A percentile compares a stretch with the other conserved stretches of the same genome.
Conservation (phyloP, 192 early-diverging fungal genomes). For the Rhizoclosmatium globosum region DNA sequence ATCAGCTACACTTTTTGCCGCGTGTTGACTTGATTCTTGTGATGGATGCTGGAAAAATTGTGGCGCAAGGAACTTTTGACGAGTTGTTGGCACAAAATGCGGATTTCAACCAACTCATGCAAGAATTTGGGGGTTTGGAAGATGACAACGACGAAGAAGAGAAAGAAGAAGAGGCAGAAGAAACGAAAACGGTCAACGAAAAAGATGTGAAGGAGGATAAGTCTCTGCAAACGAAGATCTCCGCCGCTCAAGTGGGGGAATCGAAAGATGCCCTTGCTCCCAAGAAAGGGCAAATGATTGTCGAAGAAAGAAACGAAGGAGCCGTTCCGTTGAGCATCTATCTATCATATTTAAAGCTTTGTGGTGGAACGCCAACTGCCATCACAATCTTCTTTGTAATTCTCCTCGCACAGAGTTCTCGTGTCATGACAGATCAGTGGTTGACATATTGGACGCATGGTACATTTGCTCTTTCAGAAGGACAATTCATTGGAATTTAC, state of each 20-base stretch:
- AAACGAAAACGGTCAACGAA: conserved; percentile 3
- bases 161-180: conserved; percentile 45
- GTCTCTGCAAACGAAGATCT: not conserved
- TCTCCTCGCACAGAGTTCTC: conserved; percentile 54
- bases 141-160: conserved; percentile 52
- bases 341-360: not conserved
- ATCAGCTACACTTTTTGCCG: conserved; percentile 76
- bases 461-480: conserved; percentile 14
- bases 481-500: conserved; percentile 39
- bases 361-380: conserved; percentile 8
- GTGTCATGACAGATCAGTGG: conserved; percentile 65
- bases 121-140: conserved; percentile 55
- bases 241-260: not conserved
- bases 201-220: conserved; percentile 10
- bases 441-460: conserved; percentile 58
- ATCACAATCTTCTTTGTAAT: conserved; percentile 46
- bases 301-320: conserved; percentile 81
- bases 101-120: conserved; percentile 48
- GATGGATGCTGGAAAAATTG: conserved; percentile 71
- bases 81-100: conserved; percentile 64
- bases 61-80: conserved; percentile 65
- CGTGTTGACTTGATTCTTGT: conserved; percentile 74
- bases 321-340: conserved; percentile 55
- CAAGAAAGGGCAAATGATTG: conserved; percentile 69
- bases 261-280: not conserved